Percentiles rank a stretch among this genome's conserved stretches.
Conservation (phyloP, 2,329 filamentous ascomycete genomes). For the Claviceps sp. region DNA sequence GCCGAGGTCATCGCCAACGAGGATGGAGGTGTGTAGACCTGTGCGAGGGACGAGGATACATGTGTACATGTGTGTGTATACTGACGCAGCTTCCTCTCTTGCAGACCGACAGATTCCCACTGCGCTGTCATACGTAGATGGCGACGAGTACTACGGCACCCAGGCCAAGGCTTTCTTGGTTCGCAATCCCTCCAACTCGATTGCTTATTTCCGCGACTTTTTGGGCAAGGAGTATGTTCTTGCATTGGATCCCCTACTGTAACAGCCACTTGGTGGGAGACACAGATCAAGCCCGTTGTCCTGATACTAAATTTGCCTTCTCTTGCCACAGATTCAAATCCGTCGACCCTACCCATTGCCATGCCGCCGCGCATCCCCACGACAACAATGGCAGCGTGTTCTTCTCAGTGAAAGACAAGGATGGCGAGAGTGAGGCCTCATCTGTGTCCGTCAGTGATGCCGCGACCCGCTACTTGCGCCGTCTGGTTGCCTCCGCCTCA, state of each 20-base stretch:
- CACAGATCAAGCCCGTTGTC: neutral
- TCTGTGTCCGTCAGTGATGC: constrained; percentile 67
- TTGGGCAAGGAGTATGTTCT: constrained; percentile 72
- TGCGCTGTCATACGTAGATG: constrained; percentile 84
- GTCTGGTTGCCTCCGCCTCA: constrained; percentile 68
- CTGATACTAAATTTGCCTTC: neutral
- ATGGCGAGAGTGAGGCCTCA: constrained; percentile 45
- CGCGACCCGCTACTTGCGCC: constrained; percentile 70
- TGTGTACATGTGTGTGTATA: neutral
- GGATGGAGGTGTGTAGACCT: constrained; percentile 63
- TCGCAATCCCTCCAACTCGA: constrained; percentile 83
- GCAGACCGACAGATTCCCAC: constrained; percentile 93
- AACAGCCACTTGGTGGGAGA: neutral
- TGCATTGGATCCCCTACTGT: neutral
- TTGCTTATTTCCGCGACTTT: constrained; percentile 93
- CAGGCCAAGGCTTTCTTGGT: constrained; percentile 92
- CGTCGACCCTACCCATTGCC: constrained; percentile 90
- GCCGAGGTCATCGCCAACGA: constrained; percentile 98
- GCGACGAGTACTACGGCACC: constrained; percentile 91
- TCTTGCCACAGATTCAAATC: constrained; percentile 57
- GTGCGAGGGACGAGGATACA: neutral
- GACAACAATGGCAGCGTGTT: constrained; percentile 58
- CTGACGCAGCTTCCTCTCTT: constrained; percentile 1
- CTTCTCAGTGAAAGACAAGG: constrained; percentile 73
- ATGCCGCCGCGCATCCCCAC: constrained; percentile 81